Percentiles rank a stretch among this genome's conserved stretches.
These are phyloP conservation scores for Puccinia novopanici DNA, from an alignment of 1,284 basidiomycete species.

Conservation along the genomic window DNA sequence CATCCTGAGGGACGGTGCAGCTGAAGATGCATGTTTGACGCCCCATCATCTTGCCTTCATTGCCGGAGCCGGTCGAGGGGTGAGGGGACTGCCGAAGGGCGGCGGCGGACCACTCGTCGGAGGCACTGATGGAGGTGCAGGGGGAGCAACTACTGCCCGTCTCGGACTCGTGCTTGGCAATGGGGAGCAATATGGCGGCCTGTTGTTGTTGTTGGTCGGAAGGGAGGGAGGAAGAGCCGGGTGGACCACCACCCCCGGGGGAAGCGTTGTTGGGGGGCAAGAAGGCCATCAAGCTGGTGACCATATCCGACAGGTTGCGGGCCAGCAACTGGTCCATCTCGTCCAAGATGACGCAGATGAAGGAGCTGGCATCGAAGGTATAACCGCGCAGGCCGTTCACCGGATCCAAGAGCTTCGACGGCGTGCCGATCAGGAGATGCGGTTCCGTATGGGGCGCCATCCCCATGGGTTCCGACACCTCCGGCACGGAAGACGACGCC, in stretches of 20 bases:
- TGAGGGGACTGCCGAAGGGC: slow-evolving; percentile 1
- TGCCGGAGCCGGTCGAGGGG: not conserved
- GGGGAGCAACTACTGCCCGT: slow-evolving; percentile 54
- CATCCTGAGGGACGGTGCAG: slow-evolving; percentile 89
- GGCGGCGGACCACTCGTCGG: not conserved
- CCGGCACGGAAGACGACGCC: slow-evolving; percentile 73
- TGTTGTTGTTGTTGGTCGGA: no score
- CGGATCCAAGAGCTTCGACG: slow-evolving; percentile 89
- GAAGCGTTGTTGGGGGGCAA: slow-evolving; percentile 77
- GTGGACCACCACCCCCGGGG: no score
- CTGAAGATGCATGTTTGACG: slow-evolving; percentile 95
- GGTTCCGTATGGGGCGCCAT: slow-evolving; percentile 68
- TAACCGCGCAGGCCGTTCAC: slow-evolving; percentile 67
- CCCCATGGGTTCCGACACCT: slow-evolving; percentile 55
- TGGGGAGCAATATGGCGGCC: slow-evolving; percentile 64
- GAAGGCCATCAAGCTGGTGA: slow-evolving; percentile 85
- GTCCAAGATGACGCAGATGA: slow-evolving; percentile 65
- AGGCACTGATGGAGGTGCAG: not conserved
- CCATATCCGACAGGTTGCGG: slow-evolving; percentile 90
- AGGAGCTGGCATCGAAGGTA: slow-evolving; percentile 11
- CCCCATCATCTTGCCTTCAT: slow-evolving; percentile 24
- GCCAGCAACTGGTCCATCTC: slow-evolving; percentile 98
- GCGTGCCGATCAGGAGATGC: slow-evolving; percentile 93
- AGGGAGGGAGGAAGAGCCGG: no score
- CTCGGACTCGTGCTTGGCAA: slow-evolving; percentile 59